These are phyloP conservation scores for Hygrocybe coccinea DNA, from an alignment of 768 basidiomycete genomes.

Conservation along the genomic window DNA sequence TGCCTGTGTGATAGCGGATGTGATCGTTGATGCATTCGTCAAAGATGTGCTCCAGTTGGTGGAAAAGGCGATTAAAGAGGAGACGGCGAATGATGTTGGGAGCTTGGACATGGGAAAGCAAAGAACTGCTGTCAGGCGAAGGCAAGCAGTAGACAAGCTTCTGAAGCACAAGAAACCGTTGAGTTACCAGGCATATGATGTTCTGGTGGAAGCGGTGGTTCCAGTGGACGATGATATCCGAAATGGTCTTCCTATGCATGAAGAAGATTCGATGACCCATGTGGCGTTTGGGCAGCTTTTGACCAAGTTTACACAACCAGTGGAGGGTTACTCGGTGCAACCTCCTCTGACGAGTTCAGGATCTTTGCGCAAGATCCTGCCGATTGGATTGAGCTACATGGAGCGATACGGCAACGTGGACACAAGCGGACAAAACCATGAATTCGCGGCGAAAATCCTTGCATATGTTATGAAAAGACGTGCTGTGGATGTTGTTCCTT, in stretches of 20 bases:
- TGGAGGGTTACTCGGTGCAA: not conserved
- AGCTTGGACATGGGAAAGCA: too few relatives aligned
- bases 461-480: not conserved
- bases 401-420: not conserved
- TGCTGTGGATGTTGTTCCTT: not conserved
- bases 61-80: too few relatives aligned
- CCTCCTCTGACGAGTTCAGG: not conserved
- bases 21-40: too few relatives aligned
- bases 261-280: not conserved
- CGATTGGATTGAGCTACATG: not conserved
- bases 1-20: too few relatives aligned
- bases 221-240: not conserved
- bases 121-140: too few relatives aligned
- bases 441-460: not conserved
- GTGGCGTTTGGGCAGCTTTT: not conserved
- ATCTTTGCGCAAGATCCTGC: not conserved
- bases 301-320: not conserved
- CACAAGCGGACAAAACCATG: not conserved
- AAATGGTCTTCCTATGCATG: not conserved
- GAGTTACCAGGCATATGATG: too few relatives aligned
- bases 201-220: too few relatives aligned
- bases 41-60: too few relatives aligned
- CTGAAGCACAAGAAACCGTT: too few relatives aligned
- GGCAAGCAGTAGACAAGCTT: too few relatives aligned
- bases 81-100: too few relatives aligned